Percentiles rank a stretch among this genome's conserved stretches.
phyloP scores from a whole-genome alignment of 495 filamentous ascomycete genomes.

The Tuber calosporum region DNA sequence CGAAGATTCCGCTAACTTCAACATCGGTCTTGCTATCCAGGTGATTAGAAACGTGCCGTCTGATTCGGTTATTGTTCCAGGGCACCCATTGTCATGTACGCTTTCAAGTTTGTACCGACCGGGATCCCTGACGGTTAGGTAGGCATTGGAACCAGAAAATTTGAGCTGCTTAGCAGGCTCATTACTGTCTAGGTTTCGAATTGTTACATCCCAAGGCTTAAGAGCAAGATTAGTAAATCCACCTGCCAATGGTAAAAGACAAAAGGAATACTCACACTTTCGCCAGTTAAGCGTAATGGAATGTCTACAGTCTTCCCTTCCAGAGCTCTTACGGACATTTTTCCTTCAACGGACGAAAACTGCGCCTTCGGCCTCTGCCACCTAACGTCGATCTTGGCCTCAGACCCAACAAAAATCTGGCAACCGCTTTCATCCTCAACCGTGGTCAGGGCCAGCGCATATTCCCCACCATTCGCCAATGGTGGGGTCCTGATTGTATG shows the following conservation, averaged over 20 bases:
- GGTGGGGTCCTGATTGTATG: conserved; percentile 66
- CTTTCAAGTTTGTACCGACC: conserved; percentile 73
- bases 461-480: conserved; percentile 74
- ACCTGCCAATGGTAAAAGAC: neutral
- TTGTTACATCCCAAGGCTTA: conserved; percentile 67
- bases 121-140: conserved; percentile 55
- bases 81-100: conserved; percentile 69
- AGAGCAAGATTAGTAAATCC: conserved; percentile 11
- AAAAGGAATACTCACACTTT: conserved; percentile 43
- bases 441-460: conserved; percentile 70
- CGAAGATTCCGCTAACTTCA: conserved; percentile 59
- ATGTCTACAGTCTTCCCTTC: conserved; percentile 65
- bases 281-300: conserved; percentile 74
- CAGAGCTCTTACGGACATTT: conserved; percentile 62
- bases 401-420: conserved; percentile 72
- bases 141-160: conserved; percentile 60
- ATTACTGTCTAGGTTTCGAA: conserved; percentile 54
- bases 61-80: conserved; percentile 64
- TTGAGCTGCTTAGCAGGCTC: conserved; percentile 47
- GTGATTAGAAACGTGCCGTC: conserved; percentile 68
- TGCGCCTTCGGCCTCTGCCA: conserved; percentile 75
- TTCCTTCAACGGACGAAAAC: conserved; percentile 76
- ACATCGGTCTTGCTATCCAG: conserved; percentile 73
- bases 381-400: conserved; percentile 72
- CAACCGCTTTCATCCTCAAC: conserved; percentile 81